Percentiles rank a stretch among this genome's conserved stretches.
phyloP scores from a whole-genome alignment of 192 early-diverging fungal genomes.

The Umbelopsis vinacea region DNA sequence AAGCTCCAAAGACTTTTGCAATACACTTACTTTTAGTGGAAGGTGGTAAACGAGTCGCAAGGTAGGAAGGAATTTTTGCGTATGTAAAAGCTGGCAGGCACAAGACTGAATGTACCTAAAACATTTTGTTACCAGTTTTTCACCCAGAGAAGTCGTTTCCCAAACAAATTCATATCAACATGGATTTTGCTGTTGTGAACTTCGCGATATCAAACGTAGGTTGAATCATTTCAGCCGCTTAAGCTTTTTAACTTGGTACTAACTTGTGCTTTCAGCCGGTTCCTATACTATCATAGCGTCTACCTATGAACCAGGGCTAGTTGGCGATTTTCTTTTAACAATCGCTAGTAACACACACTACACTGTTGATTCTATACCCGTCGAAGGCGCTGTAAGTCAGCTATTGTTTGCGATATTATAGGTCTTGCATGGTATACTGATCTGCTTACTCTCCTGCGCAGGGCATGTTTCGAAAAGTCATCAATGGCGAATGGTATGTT shows the following conservation, averaged over 20 bases:
- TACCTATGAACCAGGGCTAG: constrained; percentile 73
- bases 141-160: constrained; percentile 64
- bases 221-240: background rate
- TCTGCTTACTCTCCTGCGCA: constrained; percentile 11
- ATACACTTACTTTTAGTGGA: constrained; percentile 73
- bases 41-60: constrained; percentile 73
- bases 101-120: background rate
- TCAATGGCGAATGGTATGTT: constrained; percentile 58
- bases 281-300: constrained; percentile 81
- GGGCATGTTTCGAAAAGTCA: constrained; percentile 67
- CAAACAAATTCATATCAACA: constrained; percentile 77
- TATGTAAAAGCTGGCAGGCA: background rate
- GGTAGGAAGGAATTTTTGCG: constrained; percentile 42
- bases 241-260: background rate
- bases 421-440: no score
- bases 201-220: constrained; percentile 62
- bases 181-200: constrained; percentile 75
- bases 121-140: constrained; percentile 40
- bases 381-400: constrained; percentile 71
- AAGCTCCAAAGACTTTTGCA: constrained; percentile 65
- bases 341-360: constrained; percentile 60
- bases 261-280: constrained; percentile 51
- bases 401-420: background rate
- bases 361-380: constrained; percentile 59
- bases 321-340: constrained; percentile 71